Conservation (phyloP, 140 eudicot species). For the Senecio squalidus region DNA sequence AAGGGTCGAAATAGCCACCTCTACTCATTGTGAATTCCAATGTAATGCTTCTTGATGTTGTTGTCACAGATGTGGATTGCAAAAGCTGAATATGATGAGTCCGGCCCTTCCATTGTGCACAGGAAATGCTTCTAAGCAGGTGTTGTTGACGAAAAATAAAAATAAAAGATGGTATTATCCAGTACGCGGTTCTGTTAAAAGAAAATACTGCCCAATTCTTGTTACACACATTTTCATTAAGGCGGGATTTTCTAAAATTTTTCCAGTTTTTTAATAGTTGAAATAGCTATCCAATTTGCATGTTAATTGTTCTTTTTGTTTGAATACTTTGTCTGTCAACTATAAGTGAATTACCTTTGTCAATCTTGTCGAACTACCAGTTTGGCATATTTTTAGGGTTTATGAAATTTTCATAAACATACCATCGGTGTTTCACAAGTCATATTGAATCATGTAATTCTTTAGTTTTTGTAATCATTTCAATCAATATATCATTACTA, state of each 20-base stretch:
- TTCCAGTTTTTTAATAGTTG: conserved; percentile 7
- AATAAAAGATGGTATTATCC: conserved; percentile 15
- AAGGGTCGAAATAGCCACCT: too few relatives aligned
- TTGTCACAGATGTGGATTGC: conserved; percentile 41
- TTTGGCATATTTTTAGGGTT: neutral
- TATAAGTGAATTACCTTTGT: conserved; percentile 6
- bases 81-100: conserved; percentile 42
- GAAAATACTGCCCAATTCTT: conserved; percentile 10
- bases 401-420: neutral
- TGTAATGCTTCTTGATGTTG: conserved; percentile 4
- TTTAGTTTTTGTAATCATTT: too few relatives aligned
- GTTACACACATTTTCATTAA: neutral
- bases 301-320: conserved; percentile 4
- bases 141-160: neutral
- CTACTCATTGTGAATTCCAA: neutral
- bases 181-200: neutral
- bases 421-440: too few relatives aligned
- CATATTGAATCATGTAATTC: too few relatives aligned
- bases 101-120: conserved; percentile 44
- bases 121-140: conserved; percentile 40
- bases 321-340: neutral
- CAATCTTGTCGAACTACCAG: too few relatives aligned
- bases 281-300: conserved; percentile 9
- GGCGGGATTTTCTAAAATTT: conserved; percentile 1
- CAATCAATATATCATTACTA: too few relatives aligned